Evolutionary conservation across 2,329 filamentous ascomycete species (phyloP), one percentile per base, ranked within the genome.

Genomic region (Hypoxylon sp.): DNA sequence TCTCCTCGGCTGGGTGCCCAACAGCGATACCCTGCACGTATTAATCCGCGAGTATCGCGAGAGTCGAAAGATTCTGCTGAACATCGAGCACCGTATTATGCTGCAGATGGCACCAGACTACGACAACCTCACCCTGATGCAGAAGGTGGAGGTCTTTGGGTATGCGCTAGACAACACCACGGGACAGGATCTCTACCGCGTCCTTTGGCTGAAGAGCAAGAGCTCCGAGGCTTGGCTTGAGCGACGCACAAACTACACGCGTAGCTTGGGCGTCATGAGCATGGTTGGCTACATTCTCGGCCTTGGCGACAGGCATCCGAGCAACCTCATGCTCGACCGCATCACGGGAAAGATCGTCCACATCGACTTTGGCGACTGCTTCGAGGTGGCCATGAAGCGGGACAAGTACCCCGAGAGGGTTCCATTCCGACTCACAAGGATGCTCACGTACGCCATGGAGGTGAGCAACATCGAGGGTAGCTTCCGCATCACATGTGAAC

Each of bases 271-370:
- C 67, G 95, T 99, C 69, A 99, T 99, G 95, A 97, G 92, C n/a
- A 99, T 99, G 92, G 95, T 98, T n/a, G 95, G 95, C 63, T 99
- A 99, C 75, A 98, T 99, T 64, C 86, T 99, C 18, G 96, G 95
- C 58, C 82, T 99, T 11, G 95, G 95, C 51, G 95, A 99, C 78
- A 88, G 96, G 43, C 95, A 99, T 77, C 96, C 96, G 31, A 97
- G 92, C 59, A 99, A 99, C 75, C 79, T 99, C 70, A 96, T 99
- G 89, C 88, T 99, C 35, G 95, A 99, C 75, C 89, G 92, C 33
- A 87, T 96, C 60, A 98, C 94, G 1, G 95, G 95, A 72, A 97
- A 96, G 79, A 95, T 99, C 62, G 89, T 99, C 65, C 95, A 99
- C 73, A 98, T 99, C 68, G 95, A 99, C 80, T 99, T 99, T 70